These are phyloP conservation scores for Arctostaphylos glauca DNA, from an alignment of 148 eudicot genomes.

Conservation along the genomic window DNA sequence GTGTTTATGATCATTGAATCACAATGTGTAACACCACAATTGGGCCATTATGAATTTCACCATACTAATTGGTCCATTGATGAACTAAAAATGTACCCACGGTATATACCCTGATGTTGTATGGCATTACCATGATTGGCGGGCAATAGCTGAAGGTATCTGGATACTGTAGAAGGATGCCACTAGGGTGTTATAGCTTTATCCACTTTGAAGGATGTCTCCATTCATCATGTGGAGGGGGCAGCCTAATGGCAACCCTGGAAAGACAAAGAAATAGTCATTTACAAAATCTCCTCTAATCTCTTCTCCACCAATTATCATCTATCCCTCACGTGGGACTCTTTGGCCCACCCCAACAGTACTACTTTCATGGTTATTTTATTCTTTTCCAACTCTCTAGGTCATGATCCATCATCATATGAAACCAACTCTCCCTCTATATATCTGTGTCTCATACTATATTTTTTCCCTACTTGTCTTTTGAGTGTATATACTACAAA, in stretches of 20 bases:
- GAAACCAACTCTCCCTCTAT: conserved; percentile 8
- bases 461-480: neutral
- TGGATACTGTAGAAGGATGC: conserved; percentile 15
- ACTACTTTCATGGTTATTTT: conserved; percentile 20
- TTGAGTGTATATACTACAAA: neutral
- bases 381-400: conserved; percentile 20
- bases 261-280: conserved; percentile 31
- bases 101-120: no score
- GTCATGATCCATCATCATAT: conserved; percentile 14
- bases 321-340: conserved; percentile 77
- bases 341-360: conserved; percentile 42
- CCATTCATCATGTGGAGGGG: conserved; percentile 30
- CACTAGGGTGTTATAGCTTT: conserved; percentile 6
- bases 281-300: conserved; percentile 65
- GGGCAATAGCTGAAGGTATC: neutral
- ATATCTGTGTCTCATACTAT: neutral
- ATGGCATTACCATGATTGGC: conserved; percentile 18
- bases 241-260: conserved; percentile 14
- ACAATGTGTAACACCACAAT: neutral
- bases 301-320: conserved; percentile 76
- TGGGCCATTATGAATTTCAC: neutral
- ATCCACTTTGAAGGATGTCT: conserved; percentile 17
- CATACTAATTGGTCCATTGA: neutral
- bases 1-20: conserved; percentile 13
- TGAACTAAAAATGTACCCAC: conserved; percentile 9